Evolutionary conservation across 441 rosid genomes (phyloP).

Genomic region (Cnidoscolus chayamansa): DNA sequence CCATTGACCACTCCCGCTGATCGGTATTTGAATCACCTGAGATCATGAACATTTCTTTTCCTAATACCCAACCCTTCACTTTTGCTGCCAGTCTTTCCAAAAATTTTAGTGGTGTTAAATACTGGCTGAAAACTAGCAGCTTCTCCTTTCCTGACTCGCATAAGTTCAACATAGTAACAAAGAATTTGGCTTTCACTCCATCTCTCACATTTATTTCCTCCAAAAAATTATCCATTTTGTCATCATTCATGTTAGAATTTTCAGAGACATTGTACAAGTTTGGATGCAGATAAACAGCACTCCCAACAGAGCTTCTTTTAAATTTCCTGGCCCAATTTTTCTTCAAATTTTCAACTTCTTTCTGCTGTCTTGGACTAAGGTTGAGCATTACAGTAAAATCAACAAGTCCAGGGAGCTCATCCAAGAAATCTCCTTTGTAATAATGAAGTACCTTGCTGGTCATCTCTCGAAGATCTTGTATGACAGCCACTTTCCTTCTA

Average conservation of each 20-base stretch:
- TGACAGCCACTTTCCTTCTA: constrained; percentile 52
- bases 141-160: constrained; percentile 64
- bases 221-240: constrained; percentile 40
- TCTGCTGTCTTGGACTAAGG: constrained; percentile 52
- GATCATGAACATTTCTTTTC: constrained; percentile 55
- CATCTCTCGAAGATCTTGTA: constrained; percentile 79
- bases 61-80: constrained; percentile 54
- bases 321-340: constrained; percentile 38
- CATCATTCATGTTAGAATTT: constrained; percentile 30
- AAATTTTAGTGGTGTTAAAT: constrained; percentile 57
- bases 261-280: constrained; percentile 29
- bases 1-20: constrained; percentile 64
- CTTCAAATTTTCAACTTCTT: constrained; percentile 42
- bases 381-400: constrained; percentile 72
- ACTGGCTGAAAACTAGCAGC: constrained; percentile 77
- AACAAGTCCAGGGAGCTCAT: constrained; percentile 77
- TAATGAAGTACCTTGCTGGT: constrained; percentile 72
- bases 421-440: constrained; percentile 79
- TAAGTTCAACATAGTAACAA: constrained; percentile 52
- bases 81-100: constrained; percentile 52
- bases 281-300: constrained; percentile 49
- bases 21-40: constrained; percentile 68
- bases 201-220: constrained; percentile 39
- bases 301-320: constrained; percentile 41
- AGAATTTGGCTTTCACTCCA: constrained; percentile 79